Evolutionary conservation across 2,329 filamentous ascomycete genomes (phyloP), one percentile per base, ranked within the genome.

Genomic region (Microsporum canis): DNA sequence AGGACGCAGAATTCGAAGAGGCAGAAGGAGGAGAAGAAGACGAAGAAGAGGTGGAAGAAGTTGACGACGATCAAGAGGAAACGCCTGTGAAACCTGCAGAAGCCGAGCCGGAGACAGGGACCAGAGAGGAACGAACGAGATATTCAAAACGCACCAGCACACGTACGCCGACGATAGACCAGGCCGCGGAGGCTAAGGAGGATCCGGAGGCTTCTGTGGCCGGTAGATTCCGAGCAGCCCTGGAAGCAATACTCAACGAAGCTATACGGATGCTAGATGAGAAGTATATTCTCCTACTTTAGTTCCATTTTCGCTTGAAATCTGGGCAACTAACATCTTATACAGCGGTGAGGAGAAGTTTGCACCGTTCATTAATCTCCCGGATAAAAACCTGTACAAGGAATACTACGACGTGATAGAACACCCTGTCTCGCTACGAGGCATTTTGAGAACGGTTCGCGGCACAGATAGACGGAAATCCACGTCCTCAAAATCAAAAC

Each of bases 381-480:
- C 91, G 0, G 82, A 88, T 33, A 84, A 89, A 36, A 80, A 81
- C 56, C 76, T 95, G 51, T 71, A 75, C 56, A 89, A 86, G 67
- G 91, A 96, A 68, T 96, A 96, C 72, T 96, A 94, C 72, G 84
- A 87, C 68, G 77, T 92, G 62, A 94, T 96, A 67, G 83, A 84
- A 61, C 84, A 91, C 63, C 91, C 91, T 0, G 79, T 92, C 39
- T 94, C 89, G 0, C 76, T 96, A 36, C 87, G 85, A 66, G 85
- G 84, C 61, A 79, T 96, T 8, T 85, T 90, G 70, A 92, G 91
- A 73, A 81, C 84, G 64, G 84, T 92, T 29, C 85, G 85, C 63
- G 90, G 89, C 33, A 81, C 87, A 33, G 83, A 87, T 65, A 86
- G 87, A 27, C 83, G 88, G 51, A 81, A 82, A 47, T 82, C 84